These are phyloP conservation scores for Boletus bicolor DNA, from an alignment of 768 basidiomycete species.

Conservation along the genomic window DNA sequence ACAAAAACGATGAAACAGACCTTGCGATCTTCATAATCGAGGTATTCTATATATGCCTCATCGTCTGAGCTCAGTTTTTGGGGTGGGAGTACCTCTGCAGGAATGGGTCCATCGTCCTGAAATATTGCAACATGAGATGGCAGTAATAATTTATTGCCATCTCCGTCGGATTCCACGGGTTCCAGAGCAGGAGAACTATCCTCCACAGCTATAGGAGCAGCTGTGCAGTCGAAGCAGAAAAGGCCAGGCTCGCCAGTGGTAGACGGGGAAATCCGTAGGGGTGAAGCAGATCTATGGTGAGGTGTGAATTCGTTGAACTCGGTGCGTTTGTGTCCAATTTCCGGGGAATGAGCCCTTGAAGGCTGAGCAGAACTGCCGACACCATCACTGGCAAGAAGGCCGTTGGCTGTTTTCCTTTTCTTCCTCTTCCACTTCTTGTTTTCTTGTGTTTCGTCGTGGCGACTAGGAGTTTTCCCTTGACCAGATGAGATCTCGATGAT, in stretches of 20 bases:
- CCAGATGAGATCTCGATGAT: conserved; percentile 33
- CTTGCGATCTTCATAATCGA: conserved; percentile 67
- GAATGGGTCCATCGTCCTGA: conserved; percentile 28
- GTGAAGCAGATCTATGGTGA: conserved; percentile 39
- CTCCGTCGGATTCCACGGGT: conserved; percentile 19
- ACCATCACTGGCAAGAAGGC: conserved; percentile 6
- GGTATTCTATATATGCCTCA: conserved; percentile 71
- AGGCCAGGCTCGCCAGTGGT: conserved; percentile 21
- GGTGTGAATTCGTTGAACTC: conserved; percentile 7
- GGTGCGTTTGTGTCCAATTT: conserved; percentile 3
- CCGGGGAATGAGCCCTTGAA: conserved; percentile 21
- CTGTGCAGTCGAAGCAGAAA: conserved; percentile 52
- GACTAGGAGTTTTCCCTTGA: conserved; percentile 4
- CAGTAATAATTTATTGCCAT: conserved; percentile 42
- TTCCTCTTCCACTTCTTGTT: conserved; percentile 27
- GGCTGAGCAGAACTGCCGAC: conserved; percentile 16
- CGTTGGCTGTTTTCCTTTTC: conserved; percentile 25
- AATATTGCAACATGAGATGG: conserved; percentile 70
- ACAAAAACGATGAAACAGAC: conserved; percentile 34
- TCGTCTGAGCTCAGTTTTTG: conserved; percentile 44
- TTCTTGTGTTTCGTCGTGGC: conserved; percentile 8
- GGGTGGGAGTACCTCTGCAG: conserved; percentile 46
- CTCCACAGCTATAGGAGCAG: conserved; percentile 35
- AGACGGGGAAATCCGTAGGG: conserved; percentile 23
- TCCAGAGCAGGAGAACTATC: conserved; percentile 8